phyloP scores from a whole-genome alignment of 495 filamentous ascomycete genomes.

The Penicillium coprophilum region DNA sequence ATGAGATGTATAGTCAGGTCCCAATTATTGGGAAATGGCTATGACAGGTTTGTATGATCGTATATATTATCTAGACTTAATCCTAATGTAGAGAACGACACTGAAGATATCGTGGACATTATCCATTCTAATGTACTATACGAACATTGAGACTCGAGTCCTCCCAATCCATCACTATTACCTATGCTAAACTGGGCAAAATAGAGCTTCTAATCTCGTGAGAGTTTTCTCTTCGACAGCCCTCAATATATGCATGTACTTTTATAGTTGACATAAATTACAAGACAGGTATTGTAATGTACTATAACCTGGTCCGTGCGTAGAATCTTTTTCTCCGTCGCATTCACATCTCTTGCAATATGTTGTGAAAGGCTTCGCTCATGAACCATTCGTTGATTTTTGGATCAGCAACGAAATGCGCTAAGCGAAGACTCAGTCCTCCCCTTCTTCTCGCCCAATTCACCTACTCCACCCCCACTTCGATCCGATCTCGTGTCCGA shows the following conservation, averaged over 20 bases:
- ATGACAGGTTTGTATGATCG: conserved; percentile 19
- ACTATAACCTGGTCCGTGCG: conserved; percentile 23
- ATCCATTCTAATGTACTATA: background rate
- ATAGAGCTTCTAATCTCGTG: background rate
- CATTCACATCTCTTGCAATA: conserved; percentile 12
- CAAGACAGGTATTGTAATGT: background rate
- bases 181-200: background rate
- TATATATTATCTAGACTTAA: conserved; percentile 16
- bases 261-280: background rate
- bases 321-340: conserved; percentile 22
- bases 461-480: background rate
- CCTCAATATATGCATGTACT: background rate
- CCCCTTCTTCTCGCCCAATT: conserved; percentile 1
- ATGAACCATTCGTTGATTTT: conserved; percentile 18
- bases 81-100: conserved; percentile 13
- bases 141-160: no score
- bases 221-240: no score
- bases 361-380: background rate
- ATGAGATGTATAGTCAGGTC: conserved; percentile 60
- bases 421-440: conserved; percentile 2
- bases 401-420: conserved; percentile 14
- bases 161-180: background rate
- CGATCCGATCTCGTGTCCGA: conserved; percentile 11
- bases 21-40: conserved; percentile 54
- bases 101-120: background rate